A percentile compares a stretch with the other conserved stretches of the same genome.
Evolutionary conservation across 192 early-diverging fungal genomes (phyloP).

Genomic region (Phlyctochytrium arcticum): DNA sequence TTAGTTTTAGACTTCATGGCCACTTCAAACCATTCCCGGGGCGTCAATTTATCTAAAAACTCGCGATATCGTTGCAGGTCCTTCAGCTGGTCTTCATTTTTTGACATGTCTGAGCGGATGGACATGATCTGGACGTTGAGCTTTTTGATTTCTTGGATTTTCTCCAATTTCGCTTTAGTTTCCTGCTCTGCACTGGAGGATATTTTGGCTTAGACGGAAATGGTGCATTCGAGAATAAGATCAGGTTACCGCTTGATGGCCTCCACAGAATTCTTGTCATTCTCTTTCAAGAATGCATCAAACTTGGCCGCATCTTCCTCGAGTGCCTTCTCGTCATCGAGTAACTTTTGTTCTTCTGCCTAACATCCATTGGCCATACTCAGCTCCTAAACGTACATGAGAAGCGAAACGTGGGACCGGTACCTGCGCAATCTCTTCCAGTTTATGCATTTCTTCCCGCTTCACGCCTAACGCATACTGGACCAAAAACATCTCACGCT

Average conservation of each 20-base stretch:
- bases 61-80: constrained; percentile 54
- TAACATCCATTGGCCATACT: neutral
- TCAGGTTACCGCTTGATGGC: constrained; percentile 46
- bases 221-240: neutral
- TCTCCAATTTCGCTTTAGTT: constrained; percentile 59
- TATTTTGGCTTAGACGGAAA: neutral
- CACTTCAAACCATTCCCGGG: constrained; percentile 46
- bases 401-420: neutral
- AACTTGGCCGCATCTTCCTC: constrained; percentile 62
- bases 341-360: constrained; percentile 56
- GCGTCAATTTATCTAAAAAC: constrained; percentile 58
- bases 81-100: constrained; percentile 59
- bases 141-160: constrained; percentile 59
- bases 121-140: constrained; percentile 56
- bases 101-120: constrained; percentile 54
- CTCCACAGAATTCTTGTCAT: constrained; percentile 59
- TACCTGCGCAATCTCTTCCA: constrained; percentile 57
- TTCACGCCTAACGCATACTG: constrained; percentile 60
- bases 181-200: constrained; percentile 52
- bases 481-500: constrained; percentile 58
- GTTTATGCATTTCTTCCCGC: constrained; percentile 53
- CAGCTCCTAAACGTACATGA: no score
- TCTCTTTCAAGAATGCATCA: constrained; percentile 58
- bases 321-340: constrained; percentile 57
- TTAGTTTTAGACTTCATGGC: constrained; percentile 3